Evolutionary conservation across 2,329 filamentous ascomycete genomes (phyloP).

Genomic region (Stemphylium beticola): DNA sequence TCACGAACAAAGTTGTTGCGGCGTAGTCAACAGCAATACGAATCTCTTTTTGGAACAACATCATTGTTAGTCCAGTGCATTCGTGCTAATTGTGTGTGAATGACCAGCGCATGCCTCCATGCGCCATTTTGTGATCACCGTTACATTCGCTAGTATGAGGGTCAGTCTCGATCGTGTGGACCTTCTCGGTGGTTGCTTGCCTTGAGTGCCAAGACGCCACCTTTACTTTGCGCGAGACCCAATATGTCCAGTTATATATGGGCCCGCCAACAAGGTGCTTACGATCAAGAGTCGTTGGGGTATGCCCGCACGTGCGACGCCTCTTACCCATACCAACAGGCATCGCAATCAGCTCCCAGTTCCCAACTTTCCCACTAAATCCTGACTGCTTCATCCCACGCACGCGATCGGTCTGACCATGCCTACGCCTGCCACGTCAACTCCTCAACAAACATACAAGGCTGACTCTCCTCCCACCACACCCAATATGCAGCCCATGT

Average conservation of each 20-base stretch:
- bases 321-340: neutral
- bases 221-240: too few species aligned
- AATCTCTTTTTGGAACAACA: neutral
- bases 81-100: too few species aligned
- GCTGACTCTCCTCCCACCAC: neutral
- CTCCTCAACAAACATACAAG: neutral
- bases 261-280: neutral
- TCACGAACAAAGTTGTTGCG: constrained; percentile 2
- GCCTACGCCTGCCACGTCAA: constrained; percentile 1
- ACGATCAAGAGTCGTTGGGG: neutral
- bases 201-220: too few species aligned
- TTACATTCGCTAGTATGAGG: too few species aligned
- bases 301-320: neutral
- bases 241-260: neutral
- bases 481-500: neutral
- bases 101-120: too few species aligned
- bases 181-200: too few species aligned
- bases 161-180: too few species aligned
- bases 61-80: neutral
- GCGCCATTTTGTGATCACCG: too few species aligned
- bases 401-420: neutral
- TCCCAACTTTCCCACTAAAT: neutral
- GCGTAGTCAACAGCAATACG: neutral
- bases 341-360: neutral
- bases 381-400: neutral